These are phyloP conservation scores for Anthracocystis panici-leucophaei DNA, from an alignment of 1,284 basidiomycete genomes.

Conservation along the genomic window DNA sequence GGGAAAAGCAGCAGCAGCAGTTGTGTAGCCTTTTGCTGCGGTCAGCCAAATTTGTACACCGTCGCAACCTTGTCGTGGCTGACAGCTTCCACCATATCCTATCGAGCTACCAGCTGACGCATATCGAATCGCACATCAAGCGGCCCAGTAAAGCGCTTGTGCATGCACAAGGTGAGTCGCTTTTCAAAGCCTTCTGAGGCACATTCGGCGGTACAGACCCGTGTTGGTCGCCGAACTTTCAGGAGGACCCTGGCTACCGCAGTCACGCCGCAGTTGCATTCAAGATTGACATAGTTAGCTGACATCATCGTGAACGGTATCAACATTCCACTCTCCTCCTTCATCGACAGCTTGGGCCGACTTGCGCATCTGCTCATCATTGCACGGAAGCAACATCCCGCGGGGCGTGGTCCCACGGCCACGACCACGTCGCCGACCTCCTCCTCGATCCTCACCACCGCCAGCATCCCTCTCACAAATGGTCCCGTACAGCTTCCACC, in stretches of 20 bases:
- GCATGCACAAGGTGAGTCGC: slow-evolving; percentile 37
- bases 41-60: slow-evolving; percentile 6
- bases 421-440: slow-evolving; percentile 35
- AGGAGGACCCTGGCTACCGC: slow-evolving; percentile 20
- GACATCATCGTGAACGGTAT: background rate
- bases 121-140: slow-evolving; percentile 10
- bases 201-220: background rate
- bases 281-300: background rate
- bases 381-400: slow-evolving; percentile 42
- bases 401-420: slow-evolving; percentile 38
- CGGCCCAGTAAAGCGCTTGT: slow-evolving; percentile 40
- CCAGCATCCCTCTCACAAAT: slow-evolving; percentile 1
- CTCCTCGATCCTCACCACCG: slow-evolving; percentile 1
- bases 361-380: slow-evolving; percentile 36
- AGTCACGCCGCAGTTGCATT: slow-evolving; percentile 12
- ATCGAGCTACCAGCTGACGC: background rate
- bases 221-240: background rate
- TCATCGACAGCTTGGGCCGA: slow-evolving; percentile 28
- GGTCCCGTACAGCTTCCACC: slow-evolving; percentile 13
- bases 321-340: background rate
- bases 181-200: background rate
- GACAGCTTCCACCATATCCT: slow-evolving; percentile 10
- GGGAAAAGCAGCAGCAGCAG: background rate
- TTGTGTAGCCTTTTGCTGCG: slow-evolving; percentile 14
- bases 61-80: slow-evolving; percentile 8